Percentiles rank a stretch among this genome's conserved stretches.
Conservation (phyloP, 768 basidiomycete species). For the Royoungia palumana region DNA sequence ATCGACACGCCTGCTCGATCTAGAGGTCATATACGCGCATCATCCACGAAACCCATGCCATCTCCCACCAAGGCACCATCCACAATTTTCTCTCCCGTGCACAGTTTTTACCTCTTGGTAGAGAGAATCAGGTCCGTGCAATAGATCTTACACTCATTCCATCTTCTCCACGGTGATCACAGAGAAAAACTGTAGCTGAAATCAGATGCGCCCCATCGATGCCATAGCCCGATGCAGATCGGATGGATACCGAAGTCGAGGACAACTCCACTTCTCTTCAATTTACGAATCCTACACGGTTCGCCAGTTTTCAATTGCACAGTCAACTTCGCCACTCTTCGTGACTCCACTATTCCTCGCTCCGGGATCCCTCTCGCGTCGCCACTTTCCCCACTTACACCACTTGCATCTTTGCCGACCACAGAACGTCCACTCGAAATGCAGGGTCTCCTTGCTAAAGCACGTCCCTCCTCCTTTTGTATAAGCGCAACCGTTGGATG, state of each 20-base stretch:
- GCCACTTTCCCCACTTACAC: slow-evolving; percentile 47
- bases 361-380: slow-evolving; percentile 5
- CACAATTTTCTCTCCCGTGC: slow-evolving; percentile 21
- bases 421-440: slow-evolving; percentile 5
- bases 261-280: slow-evolving; percentile 16
- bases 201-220: slow-evolving; percentile 25
- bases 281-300: slow-evolving; percentile 18
- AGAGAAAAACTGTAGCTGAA: slow-evolving; percentile 17
- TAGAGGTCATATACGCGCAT: slow-evolving; percentile 12
- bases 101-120: slow-evolving; percentile 28
- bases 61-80: slow-evolving; percentile 13
- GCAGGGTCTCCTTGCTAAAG: slow-evolving; percentile 14
- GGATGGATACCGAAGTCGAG: slow-evolving; percentile 25
- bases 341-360: slow-evolving; percentile 1
- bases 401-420: slow-evolving; percentile 47
- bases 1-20: slow-evolving; percentile 1
- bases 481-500: not conserved
- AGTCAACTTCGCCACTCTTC: slow-evolving; percentile 31
- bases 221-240: slow-evolving; percentile 16
- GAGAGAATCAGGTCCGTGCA: slow-evolving; percentile 13
- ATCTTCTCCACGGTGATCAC: slow-evolving; percentile 27
- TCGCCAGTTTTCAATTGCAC: slow-evolving; percentile 15
- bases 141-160: slow-evolving; percentile 23
- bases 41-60: slow-evolving; percentile 21
- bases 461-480: slow-evolving; percentile 8